Evolutionary conservation across 2,329 filamentous ascomycete genomes (phyloP), one percentile per base, ranked within the genome.

Genomic region (Fusarium anguioides): DNA sequence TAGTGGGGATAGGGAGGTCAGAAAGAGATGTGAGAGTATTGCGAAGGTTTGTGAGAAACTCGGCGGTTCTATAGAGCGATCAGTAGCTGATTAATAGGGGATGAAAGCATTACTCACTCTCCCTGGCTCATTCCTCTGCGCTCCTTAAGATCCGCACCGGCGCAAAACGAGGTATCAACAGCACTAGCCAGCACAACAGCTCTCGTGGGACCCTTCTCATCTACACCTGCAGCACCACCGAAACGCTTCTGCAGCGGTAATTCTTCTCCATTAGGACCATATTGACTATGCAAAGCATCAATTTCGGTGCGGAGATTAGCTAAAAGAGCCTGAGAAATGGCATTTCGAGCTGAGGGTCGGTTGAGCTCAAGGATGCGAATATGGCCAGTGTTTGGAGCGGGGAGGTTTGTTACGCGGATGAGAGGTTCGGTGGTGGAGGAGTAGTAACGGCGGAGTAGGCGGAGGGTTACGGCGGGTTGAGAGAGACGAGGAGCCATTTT

Each of bases 101-200:
- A 31, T 7, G 8, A 4, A 12, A 55, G 58, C 17, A 60, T 27
- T 55, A 79, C 87, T 64, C 78, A 97, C 94, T 97, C 91, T 72
- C 93, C 87, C 62, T 84, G 85, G 2, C 87, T 90, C 79, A 97
- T 96, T 6, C 84, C 87, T 59, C 86, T 86, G 26, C 95, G 84
- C 83, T 97, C 95, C 77, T 97, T 98, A 73, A 99, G 80, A 76
- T 99, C 96, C 6, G 96, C 96, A 35, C 96, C 96, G 0, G 96
- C 93, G 79, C 96, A 99, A 78, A 99, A 99, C 72, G 89, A 91
- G 23, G 87, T 84, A 71, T 97, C 93, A n/a, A 93, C 86, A 37
- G 93, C 92, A 74, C 92, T 96, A 12, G 93, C 91, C 17, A 99
- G 73, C 37, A 99, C 87, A 70, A 99, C 78, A 4, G 92, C 95